Base-by-base conservation (phyloP, 805 yeast genomes). In the Dipodascopsis tothii region DNA sequence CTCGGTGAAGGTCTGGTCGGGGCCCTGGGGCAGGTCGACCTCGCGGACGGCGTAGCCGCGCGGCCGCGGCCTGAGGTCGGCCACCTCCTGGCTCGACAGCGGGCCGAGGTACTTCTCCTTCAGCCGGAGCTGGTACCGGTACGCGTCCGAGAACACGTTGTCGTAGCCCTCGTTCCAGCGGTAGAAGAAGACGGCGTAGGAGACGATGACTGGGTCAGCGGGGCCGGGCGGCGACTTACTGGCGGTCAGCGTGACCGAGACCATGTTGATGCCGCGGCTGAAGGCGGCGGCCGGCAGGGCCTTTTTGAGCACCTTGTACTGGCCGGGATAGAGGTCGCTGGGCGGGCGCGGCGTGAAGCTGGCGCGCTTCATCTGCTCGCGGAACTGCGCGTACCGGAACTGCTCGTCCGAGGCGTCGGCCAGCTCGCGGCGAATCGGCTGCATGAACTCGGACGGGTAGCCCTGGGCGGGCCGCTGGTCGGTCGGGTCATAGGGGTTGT, bases 161-260 rank as follows among this genome's bases (percentile, higher is more conserved):
- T 84, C 90, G 50, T 75, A 74, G 2, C 87, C 87, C 46, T 84
- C 92, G 57, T 85, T 84, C 95, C 95, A 84, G 41, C 86, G 68
- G 60, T 80, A 75, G 64, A 84, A 79, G 60, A 85, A 85, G 2
- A 81, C 73, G 19, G 78, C 77, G 55, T 79, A 81, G 1, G 74
- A 59, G 21, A 75, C 62, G 5, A 81, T 61, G 0, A 74, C 69
- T 25, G 69, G 65, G 5, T 76, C n/a, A n/a, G n/a, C n/a, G n/a
- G n/a, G n/a, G n/a, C n/a, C n/a, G n/a, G n/a, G n/a, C n/a, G n/a
- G n/a, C n/a, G n/a, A n/a, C n/a, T n/a, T n/a, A n/a, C n/a, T n/a
- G 76, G 70, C 48, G 75, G 73, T 4, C 79, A 71, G 39, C 79
- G 68, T 33, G 9, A 25, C 30, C 14, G 30, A 25, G 11, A 25